Evolutionary conservation across 257 asterid genomes (phyloP).

Genomic region (Anisodus tanguticus): DNA sequence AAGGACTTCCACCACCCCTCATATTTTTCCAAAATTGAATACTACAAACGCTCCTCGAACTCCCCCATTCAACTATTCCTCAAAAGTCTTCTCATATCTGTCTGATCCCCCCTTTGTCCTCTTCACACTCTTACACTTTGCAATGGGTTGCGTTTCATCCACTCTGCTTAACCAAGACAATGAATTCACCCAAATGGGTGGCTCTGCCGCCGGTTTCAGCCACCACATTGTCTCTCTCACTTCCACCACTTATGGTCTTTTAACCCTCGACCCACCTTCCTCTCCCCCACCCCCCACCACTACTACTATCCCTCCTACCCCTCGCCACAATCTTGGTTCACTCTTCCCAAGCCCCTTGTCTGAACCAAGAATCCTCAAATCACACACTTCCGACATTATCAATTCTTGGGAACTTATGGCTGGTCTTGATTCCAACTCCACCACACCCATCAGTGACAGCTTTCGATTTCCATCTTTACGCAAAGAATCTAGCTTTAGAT

Average conservation of each 20-base stretch:
- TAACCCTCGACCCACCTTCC: conserved; percentile 68
- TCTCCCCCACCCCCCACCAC: conserved; percentile 32
- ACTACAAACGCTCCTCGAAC: neutral
- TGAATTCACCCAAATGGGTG: conserved; percentile 76
- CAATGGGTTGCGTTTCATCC: conserved; percentile 95
- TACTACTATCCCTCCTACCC: conserved; percentile 36
- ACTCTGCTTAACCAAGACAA: conserved; percentile 70
- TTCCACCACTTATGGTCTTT: conserved; percentile 89
- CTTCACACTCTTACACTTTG: conserved; percentile 21
- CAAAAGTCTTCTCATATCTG: neutral
- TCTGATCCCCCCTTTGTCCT: neutral
- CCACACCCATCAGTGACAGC: conserved; percentile 40
- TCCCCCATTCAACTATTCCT: conserved; percentile 27
- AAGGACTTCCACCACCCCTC: neutral
- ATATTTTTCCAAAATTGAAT: conserved; percentile 29
- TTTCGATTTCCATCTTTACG: conserved; percentile 53
- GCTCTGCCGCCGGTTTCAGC: conserved; percentile 66
- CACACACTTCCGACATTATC: conserved; percentile 57
- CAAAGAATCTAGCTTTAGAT: conserved; percentile 50
- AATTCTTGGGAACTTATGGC: conserved; percentile 94
- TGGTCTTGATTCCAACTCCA: conserved; percentile 64
- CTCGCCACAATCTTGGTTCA: conserved; percentile 67
- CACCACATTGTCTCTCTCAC: conserved; percentile 97
- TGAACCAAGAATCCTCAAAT: conserved; percentile 52
- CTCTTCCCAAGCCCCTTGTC: conserved; percentile 62